Evolutionary conservation across 352 stramenopile genomes (phyloP), one percentile per base, ranked within the genome.

Genomic region (Globisporangium viniferum): DNA sequence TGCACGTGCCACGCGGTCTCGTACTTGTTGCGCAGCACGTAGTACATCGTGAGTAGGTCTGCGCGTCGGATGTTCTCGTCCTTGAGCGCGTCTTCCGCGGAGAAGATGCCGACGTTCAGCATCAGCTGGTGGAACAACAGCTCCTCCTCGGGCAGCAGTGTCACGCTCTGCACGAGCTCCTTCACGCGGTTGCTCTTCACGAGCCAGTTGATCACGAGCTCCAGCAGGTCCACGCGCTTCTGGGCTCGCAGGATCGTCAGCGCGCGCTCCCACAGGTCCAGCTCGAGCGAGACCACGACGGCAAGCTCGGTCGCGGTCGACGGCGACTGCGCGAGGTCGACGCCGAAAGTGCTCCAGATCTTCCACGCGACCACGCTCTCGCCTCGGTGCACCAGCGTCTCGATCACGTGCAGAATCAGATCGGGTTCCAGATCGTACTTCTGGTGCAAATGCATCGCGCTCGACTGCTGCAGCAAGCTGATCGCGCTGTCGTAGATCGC

Each of bases 1-100:
- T 94, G 86, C 67, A 93, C 82, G 22, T 75, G 71, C 87, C 87
- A 94, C 35, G 87, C 87, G 22, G 78, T 74, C 53, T 85, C 77
- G 68, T 89, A 92, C 71, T 89, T 82, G 73, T 88, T 84, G 46
- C 87, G 73, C 39, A 94, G 73, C 58, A 89, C 79, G 72, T 93
- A 93, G 69, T 93, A 94, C 84, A 94, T 94, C 44, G 91, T 80
- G 4, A 94, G 76, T 68, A 94, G 75, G 57, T 94, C 87, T 35
- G 88, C 80, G 36, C 76, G 81, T 73, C 84, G 91, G 54, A 92
- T 91, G 55, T 79, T 86, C 5, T 86, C 75, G 46, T 94, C 85
- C 10, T 82, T 76, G 6, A 92, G 70, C 53, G 89, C 72, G n/a
- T 88, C 76, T 55, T 88, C 76, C 14, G 82, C 80, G 0, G 73